Conservation (phyloP, 805 yeast genomes). For the Dipodascus geniculatus region DNA sequence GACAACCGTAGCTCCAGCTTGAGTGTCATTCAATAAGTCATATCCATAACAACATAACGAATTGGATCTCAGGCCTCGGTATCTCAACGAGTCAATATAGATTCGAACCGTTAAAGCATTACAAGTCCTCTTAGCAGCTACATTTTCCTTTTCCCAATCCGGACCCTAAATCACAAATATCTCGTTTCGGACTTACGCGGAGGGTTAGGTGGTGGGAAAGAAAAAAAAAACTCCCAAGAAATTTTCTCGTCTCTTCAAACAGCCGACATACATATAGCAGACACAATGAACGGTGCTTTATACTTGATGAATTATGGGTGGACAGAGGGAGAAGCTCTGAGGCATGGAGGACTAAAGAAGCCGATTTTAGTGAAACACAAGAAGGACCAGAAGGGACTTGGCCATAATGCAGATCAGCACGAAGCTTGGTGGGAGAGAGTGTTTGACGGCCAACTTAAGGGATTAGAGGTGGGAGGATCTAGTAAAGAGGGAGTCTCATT, state of each 20-base stretch:
- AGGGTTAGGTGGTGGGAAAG: background rate
- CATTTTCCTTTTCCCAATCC: background rate
- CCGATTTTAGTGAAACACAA: constrained; percentile 88
- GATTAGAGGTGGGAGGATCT: constrained; percentile 42
- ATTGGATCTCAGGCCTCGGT: background rate
- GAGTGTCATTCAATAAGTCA: background rate
- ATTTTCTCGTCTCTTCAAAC: background rate
- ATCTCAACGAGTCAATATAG: background rate
- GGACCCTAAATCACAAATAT: background rate
- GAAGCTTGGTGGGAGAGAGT: constrained; percentile 97
- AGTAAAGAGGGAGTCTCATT: constrained; percentile 35
- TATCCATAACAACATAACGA: background rate
- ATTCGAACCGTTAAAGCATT: too few species aligned
- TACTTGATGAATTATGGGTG: constrained; percentile 79
- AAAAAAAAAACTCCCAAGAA: background rate
- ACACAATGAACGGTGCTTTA: constrained; percentile 55
- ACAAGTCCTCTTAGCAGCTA: background rate
- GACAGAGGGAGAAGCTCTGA: constrained; percentile 82
- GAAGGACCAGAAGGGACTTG: constrained; percentile 82
- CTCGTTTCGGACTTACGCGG: background rate
- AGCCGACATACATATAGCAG: background rate
- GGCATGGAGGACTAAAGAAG: constrained; percentile 64
- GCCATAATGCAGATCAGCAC: constrained; percentile 58
- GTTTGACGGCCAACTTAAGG: constrained; percentile 85
- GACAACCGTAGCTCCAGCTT: background rate